A percentile compares a stretch with the other conserved stretches of the same genome.
Conservation (phyloP, 2,329 filamentous ascomycete genomes). For the Corniculantispora saksenae region DNA sequence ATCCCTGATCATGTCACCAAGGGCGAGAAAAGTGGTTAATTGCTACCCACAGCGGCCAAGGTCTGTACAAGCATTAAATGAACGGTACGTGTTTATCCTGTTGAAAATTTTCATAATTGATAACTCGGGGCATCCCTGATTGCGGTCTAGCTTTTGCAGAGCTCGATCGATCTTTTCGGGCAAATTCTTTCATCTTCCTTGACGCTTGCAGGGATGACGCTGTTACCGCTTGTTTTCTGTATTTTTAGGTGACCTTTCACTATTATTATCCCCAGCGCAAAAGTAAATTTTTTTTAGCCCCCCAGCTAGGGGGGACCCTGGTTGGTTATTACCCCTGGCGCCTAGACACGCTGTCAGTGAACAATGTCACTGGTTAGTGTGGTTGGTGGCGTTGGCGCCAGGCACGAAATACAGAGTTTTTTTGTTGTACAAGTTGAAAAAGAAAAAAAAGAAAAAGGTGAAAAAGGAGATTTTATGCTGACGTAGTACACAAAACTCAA, state of each 20-base stretch:
- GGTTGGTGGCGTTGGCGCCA: too few species aligned
- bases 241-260: background rate
- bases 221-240: background rate
- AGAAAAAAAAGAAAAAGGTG: too few species aligned
- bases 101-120: background rate
- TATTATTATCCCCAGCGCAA: background rate
- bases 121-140: too few species aligned
- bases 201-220: background rate
- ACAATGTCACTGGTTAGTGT: too few species aligned
- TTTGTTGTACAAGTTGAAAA: too few species aligned
- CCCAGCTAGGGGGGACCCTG: background rate
- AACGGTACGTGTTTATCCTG: background rate
- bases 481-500: too few species aligned
- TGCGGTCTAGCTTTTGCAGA: background rate
- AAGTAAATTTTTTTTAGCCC: background rate
- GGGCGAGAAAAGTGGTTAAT: background rate
- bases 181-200: background rate
- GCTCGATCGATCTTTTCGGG: conserved; percentile 12
- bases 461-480: too few species aligned
- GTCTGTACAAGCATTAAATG: too few species aligned
- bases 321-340: background rate
- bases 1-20: background rate
- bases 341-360: too few species aligned
- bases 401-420: too few species aligned
- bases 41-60: background rate